Percentiles rank a stretch among this genome's conserved stretches.
These are phyloP conservation scores for Taphrina pruni DNA, from an alignment of 1,139 yeast genomes.

Conservation along the genomic window DNA sequence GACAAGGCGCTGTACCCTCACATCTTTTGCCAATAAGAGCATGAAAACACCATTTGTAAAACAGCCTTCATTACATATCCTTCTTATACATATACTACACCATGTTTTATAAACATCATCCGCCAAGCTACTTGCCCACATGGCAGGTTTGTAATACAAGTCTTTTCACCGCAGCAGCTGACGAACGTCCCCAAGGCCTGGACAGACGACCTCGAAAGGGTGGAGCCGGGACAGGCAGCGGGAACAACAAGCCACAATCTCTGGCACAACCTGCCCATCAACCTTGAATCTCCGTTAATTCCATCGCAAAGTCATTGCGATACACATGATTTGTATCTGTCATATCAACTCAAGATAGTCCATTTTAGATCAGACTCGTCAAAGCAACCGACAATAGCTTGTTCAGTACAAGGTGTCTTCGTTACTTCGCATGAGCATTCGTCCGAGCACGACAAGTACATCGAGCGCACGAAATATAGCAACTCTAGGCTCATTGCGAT, in stretches of 20 bases:
- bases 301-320: not conserved
- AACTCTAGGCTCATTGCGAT: conserved; percentile 29
- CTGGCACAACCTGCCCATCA: not conserved
- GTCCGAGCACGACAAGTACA: conserved; percentile 7
- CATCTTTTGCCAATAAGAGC: conserved; percentile 68
- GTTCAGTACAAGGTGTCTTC: not conserved
- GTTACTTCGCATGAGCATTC: conserved; percentile 11
- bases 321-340: too few relatives aligned
- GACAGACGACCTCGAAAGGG: not conserved
- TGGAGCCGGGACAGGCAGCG: conserved; percentile 21
- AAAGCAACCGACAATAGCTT: not conserved
- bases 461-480: conserved; percentile 30
- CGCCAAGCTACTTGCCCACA: too few relatives aligned
- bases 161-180: too few relatives aligned
- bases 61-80: too few relatives aligned
- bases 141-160: too few relatives aligned
- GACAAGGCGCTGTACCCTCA: conserved; percentile 77
- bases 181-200: not conserved
- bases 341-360: too few relatives aligned
- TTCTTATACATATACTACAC: too few relatives aligned
- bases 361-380: not conserved
- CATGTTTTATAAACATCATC: too few relatives aligned
- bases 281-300: not conserved
- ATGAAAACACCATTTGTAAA: not conserved
- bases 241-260: conserved; percentile 14